Percentiles rank a stretch among this genome's conserved stretches.
Conservation (phyloP, 2,329 filamentous ascomycete genomes). For the Colletotrichum abscissum region DNA sequence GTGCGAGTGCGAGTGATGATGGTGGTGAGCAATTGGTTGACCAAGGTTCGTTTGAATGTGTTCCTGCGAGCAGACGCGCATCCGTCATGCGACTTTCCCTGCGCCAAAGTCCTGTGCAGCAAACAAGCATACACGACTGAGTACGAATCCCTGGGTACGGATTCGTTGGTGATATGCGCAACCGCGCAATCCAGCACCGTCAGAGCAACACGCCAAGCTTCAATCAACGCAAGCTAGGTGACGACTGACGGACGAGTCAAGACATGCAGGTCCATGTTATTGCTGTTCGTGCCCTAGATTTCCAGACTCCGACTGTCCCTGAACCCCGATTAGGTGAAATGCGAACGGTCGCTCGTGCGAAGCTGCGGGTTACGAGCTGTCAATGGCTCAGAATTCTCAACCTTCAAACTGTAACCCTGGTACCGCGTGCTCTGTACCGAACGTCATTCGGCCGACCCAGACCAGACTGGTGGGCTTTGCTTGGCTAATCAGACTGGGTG, state of each 20-base stretch:
- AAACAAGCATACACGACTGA: neutral
- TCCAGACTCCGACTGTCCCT: neutral
- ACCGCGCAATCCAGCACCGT: slow-evolving; percentile 31
- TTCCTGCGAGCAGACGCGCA: slow-evolving; percentile 20
- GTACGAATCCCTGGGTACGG: too few relatives aligned
- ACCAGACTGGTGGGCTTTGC: slow-evolving; percentile 13
- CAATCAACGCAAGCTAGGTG: slow-evolving; percentile 32
- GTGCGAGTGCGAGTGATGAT: slow-evolving; percentile 1
- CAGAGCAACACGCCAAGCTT: slow-evolving; percentile 20
- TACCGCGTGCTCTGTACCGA: neutral
- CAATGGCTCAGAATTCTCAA: neutral
- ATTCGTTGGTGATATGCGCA: slow-evolving; percentile 17
- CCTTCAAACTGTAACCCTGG: slow-evolving; percentile 6
- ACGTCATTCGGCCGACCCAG: slow-evolving; percentile 28
- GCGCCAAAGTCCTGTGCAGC: slow-evolving; percentile 33
- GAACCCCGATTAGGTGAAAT: neutral
- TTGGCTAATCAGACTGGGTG: slow-evolving; percentile 12
- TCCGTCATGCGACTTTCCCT: slow-evolving; percentile 26
- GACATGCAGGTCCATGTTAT: slow-evolving; percentile 16
- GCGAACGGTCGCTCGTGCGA: slow-evolving; percentile 7
- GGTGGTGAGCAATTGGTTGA: slow-evolving; percentile 29
- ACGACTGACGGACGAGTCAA: slow-evolving; percentile 35
- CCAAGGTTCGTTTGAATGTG: slow-evolving; percentile 14
- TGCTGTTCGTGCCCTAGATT: slow-evolving; percentile 1
- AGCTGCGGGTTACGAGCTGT: neutral